Evolutionary conservation across 768 basidiomycete genomes (phyloP).

Genomic region (Pleurotus tuber-regium): DNA sequence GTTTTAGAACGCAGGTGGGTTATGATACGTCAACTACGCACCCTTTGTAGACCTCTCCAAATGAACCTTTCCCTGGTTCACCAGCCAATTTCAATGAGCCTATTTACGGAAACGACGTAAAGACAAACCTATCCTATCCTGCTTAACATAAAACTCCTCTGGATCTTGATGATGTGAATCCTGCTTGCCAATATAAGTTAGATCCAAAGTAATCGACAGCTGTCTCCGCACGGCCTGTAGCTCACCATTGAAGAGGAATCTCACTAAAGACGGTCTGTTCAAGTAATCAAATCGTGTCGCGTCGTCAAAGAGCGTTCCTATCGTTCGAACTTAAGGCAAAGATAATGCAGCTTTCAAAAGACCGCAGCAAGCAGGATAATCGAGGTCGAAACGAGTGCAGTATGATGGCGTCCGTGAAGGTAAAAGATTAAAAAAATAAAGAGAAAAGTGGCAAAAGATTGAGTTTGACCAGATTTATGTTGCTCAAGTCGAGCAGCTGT

Average conservation of each 20-base stretch:
- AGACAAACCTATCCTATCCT: slow-evolving; percentile 88
- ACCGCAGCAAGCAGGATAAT: background rate
- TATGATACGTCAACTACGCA: slow-evolving; percentile 35
- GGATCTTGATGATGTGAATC: slow-evolving; percentile 81
- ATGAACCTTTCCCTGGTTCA: slow-evolving; percentile 87
- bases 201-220: slow-evolving; percentile 25
- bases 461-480: slow-evolving; percentile 20
- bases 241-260: slow-evolving; percentile 27
- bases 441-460: slow-evolving; percentile 13
- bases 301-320: slow-evolving; percentile 25
- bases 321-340: slow-evolving; percentile 1
- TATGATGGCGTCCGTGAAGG: background rate
- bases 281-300: slow-evolving; percentile 27
- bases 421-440: background rate
- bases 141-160: slow-evolving; percentile 95
- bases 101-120: slow-evolving; percentile 11
- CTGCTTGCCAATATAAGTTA: slow-evolving; percentile 33
- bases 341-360: background rate
- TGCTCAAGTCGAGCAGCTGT: slow-evolving; percentile 15
- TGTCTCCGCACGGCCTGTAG: background rate
- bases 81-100: slow-evolving; percentile 14
- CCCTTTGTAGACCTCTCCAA: slow-evolving; percentile 99
- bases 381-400: slow-evolving; percentile 5
- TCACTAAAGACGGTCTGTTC: slow-evolving; percentile 6
- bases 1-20: background rate